Conservation (phyloP, 2,329 filamentous ascomycete genomes). For the Neopestalotiopsis clavispora region DNA sequence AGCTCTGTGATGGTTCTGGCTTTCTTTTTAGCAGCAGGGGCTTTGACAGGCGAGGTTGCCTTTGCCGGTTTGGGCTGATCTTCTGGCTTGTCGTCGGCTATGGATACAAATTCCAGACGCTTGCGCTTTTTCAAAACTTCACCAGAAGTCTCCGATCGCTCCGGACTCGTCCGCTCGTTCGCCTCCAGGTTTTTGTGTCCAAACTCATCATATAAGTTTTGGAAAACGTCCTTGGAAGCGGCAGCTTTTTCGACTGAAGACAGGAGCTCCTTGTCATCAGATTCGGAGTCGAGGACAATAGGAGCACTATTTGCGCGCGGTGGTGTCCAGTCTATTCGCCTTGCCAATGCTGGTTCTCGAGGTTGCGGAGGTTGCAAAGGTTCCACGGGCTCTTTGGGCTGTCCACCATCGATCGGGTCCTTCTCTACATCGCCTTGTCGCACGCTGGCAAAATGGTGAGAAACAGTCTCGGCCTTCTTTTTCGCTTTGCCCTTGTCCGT, state of each 20-base stretch:
- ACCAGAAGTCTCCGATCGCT: neutral
- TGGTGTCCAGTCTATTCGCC: slow-evolving; percentile 73
- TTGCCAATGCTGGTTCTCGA: slow-evolving; percentile 53
- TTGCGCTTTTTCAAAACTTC: slow-evolving; percentile 60
- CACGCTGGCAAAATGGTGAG: slow-evolving; percentile 29
- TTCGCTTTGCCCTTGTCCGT: slow-evolving; percentile 27
- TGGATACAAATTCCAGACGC: slow-evolving; percentile 54
- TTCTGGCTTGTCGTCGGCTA: slow-evolving; percentile 30
- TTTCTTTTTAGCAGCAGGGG: slow-evolving; percentile 69
- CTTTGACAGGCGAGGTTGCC: slow-evolving; percentile 44
- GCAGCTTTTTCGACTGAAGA: slow-evolving; percentile 29
- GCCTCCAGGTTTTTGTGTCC: slow-evolving; percentile 35
- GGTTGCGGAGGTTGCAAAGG: neutral
- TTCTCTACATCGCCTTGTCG: slow-evolving; percentile 11
- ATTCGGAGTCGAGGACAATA: slow-evolving; percentile 34
- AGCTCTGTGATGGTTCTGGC: slow-evolving; percentile 78
- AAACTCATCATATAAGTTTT: slow-evolving; percentile 48
- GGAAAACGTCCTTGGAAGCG: slow-evolving; percentile 43
- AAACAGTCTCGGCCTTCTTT: slow-evolving; percentile 35
- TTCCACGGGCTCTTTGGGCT: neutral
- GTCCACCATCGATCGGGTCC: slow-evolving; percentile 12
- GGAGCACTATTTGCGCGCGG: slow-evolving; percentile 47
- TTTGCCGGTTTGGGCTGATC: slow-evolving; percentile 27
- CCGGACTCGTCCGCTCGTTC: neutral
- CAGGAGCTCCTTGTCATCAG: slow-evolving; percentile 36